Evolutionary conservation across 2,329 filamentous ascomycete species (phyloP), one percentile per base, ranked within the genome.

Genomic region (Ascochyta fabae): DNA sequence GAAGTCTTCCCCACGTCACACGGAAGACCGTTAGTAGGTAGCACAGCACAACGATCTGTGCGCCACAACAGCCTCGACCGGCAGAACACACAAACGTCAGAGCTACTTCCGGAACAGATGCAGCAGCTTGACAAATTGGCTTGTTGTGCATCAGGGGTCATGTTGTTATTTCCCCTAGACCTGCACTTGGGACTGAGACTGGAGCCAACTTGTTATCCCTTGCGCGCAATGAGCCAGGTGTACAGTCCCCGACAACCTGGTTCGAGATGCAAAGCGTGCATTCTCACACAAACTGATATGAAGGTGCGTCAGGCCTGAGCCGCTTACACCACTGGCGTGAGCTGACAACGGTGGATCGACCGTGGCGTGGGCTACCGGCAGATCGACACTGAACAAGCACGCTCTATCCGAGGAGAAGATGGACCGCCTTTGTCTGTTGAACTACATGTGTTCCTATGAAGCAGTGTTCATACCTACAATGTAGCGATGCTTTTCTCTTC

Each of bases 191-290:
- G 38, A 52, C 50, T 53, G 48, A 48, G 40, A 56, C 16, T 52
- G 46, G 39, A 42, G 29, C 19, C 22, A 39, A 42, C 34, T 39
- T 23, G 31, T 34, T 35, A 35, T 56, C 58, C 64, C 61, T 67
- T 68, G 59, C 48, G 61, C 65, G 59, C 59, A 58, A 57, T 53
- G 42, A 42, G 53, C 54, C 41, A 36, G 53, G 60, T 48, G 45
- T 42, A 31, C 31, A 40, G 19, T 59, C 41, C 33, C 68, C 68
- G 59, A 41, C 13, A 45, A 70, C 66, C 66, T 33, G 67, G 68
- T 68, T 33, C 48, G 56, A 53, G 54, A 15, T 23, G 34, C 38
- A 48, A 54, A 64, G 59, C 62, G 56, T 66, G 66, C 54, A 53
- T 46, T 51, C 35, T 47, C 45, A 36, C 48, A 62, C 60, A 47